phyloP scores from a whole-genome alignment of 768 basidiomycete genomes.

The Leccinum incarnatum region DNA sequence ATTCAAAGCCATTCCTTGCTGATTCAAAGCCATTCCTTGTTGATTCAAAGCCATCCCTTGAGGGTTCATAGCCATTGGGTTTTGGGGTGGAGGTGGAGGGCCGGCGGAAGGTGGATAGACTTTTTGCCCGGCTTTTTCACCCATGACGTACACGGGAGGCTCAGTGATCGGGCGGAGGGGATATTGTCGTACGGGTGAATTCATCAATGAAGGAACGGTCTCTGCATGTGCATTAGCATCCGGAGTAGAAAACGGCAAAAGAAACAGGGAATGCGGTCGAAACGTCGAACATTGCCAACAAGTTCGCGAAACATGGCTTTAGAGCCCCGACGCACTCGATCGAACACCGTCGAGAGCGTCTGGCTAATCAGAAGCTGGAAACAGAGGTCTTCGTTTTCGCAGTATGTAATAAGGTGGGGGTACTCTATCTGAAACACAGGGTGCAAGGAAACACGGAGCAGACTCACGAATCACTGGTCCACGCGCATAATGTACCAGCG shows the following conservation, averaged over 20 bases:
- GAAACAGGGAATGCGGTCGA: neutral
- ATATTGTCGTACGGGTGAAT: slow-evolving; percentile 65
- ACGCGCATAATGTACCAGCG: slow-evolving; percentile 74
- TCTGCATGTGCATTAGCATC: slow-evolving; percentile 38
- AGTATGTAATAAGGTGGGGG: slow-evolving; percentile 4
- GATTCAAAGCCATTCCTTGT: slow-evolving; percentile 18
- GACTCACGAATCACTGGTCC: slow-evolving; percentile 61
- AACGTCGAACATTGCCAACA: neutral
- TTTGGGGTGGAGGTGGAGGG: slow-evolving; percentile 33
- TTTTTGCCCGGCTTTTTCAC: slow-evolving; percentile 73
- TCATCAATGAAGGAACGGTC: slow-evolving; percentile 54
- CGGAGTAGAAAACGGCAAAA: slow-evolving; percentile 10
- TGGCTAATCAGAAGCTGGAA: neutral
- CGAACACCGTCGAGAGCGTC: neutral
- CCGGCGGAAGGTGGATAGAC: slow-evolving; percentile 38
- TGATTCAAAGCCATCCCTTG: slow-evolving; percentile 23
- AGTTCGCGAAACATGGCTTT: neutral
- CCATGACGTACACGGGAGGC: slow-evolving; percentile 64
- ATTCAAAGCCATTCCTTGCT: slow-evolving; percentile 22
- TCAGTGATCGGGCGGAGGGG: slow-evolving; percentile 68
- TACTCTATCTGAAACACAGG: slow-evolving; percentile 21
- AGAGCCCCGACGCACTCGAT: neutral
- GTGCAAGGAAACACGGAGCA: neutral
- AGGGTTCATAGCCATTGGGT: slow-evolving; percentile 26
- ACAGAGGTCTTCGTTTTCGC: neutral